Percentiles rank a stretch among this genome's conserved stretches.
Conservation (phyloP, 1,139 yeast species). For the Meyerozyma smithsonii region DNA sequence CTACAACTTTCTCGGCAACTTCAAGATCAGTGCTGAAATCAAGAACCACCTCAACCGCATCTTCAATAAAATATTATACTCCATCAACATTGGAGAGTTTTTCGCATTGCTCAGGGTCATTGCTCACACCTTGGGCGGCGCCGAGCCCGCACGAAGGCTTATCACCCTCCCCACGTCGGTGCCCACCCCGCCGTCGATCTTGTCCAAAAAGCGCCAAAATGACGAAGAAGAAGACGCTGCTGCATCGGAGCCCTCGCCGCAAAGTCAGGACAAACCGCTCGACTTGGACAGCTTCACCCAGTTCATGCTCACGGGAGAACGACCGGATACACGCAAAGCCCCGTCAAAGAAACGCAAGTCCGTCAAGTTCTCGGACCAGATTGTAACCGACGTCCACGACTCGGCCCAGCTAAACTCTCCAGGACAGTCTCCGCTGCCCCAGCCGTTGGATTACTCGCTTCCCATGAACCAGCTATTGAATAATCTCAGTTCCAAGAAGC, state of each 20-base stretch:
- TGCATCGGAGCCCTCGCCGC: conserved; percentile 6
- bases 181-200: conserved; percentile 65
- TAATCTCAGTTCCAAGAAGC: conserved; percentile 27
- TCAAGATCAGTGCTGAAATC: conserved; percentile 41
- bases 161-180: conserved; percentile 51
- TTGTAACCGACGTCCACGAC: conserved; percentile 43
- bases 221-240: conserved; percentile 30
- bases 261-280: conserved; percentile 25
- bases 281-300: conserved; percentile 75
- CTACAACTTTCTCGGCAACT: conserved; percentile 58
- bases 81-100: conserved; percentile 69
- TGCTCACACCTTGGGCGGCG: conserved; percentile 49
- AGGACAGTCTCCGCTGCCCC: conserved; percentile 21
- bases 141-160: conserved; percentile 46
- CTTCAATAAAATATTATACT: conserved; percentile 44
- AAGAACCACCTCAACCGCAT: conserved; percentile 45
- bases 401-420: conserved; percentile 20
- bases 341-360: conserved; percentile 45
- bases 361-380: conserved; percentile 68
- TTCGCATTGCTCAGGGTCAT: conserved; percentile 66
- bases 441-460: conserved; percentile 49
- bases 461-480: conserved; percentile 69
- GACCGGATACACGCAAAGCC: conserved; percentile 39
- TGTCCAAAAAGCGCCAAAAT: conserved; percentile 49
- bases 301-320: conserved; percentile 66